These are phyloP conservation scores for Kondoa malvinella DNA, from an alignment of 768 basidiomycete species.

Conservation along the genomic window DNA sequence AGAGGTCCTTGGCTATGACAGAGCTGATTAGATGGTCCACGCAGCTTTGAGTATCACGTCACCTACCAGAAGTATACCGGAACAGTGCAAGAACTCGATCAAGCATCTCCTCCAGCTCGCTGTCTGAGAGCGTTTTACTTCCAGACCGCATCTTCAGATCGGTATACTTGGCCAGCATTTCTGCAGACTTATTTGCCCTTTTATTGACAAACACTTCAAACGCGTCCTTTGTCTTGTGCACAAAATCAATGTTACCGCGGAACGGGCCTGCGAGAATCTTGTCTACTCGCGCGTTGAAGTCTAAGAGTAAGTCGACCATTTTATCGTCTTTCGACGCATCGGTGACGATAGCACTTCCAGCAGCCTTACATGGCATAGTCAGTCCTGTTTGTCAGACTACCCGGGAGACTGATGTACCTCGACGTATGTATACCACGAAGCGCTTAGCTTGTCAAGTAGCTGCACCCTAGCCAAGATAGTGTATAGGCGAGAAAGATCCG, in stretches of 20 bases:
- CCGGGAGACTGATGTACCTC: conserved; percentile 35
- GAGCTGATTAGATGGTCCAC: not conserved
- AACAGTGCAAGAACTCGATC: conserved; percentile 57
- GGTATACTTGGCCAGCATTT: conserved; percentile 80
- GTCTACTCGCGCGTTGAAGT: conserved; percentile 48
- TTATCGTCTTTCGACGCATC: conserved; percentile 48
- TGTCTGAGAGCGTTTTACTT: conserved; percentile 51
- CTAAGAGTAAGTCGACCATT: conserved; percentile 58
- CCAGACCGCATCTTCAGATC: conserved; percentile 76
- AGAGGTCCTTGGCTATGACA: conserved; percentile 63
- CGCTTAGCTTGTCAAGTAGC: conserved; percentile 41
- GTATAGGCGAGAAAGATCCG: conserved; percentile 43
- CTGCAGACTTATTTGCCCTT: conserved; percentile 60
- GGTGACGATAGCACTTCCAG: conserved; percentile 49
- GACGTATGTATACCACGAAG: conserved; percentile 47
- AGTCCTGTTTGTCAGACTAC: not conserved
- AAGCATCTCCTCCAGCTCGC: conserved; percentile 46
- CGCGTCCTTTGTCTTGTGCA: conserved; percentile 37
- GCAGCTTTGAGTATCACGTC: not conserved
- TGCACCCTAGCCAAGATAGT: conserved; percentile 45
- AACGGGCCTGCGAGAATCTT: conserved; percentile 41
- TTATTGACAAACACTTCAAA: conserved; percentile 60
- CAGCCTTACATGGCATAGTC: conserved; percentile 33
- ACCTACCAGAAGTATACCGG: conserved; percentile 51
- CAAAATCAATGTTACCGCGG: conserved; percentile 33